These are phyloP conservation scores for Penicillium sp. DNA, from an alignment of 2,329 filamentous ascomycete species.

Conservation along the genomic window DNA sequence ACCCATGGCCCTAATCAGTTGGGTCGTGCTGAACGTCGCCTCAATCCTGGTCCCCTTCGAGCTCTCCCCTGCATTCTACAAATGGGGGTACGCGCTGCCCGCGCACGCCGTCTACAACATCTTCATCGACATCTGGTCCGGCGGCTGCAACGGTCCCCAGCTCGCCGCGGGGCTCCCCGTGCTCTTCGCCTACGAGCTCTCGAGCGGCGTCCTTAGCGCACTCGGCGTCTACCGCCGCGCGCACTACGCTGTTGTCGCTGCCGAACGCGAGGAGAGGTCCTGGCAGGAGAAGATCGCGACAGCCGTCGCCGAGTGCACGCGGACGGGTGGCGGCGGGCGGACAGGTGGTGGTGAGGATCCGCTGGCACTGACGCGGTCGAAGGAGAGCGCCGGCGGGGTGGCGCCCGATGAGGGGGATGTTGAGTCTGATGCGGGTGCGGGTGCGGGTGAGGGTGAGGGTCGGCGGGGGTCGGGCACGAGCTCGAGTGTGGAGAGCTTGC, in stretches of 20 bases:
- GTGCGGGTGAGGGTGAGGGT: not conserved
- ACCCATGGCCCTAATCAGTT: slow-evolving; percentile 52
- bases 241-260: slow-evolving; percentile 13
- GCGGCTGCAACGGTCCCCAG: slow-evolving; percentile 45
- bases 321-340: no score
- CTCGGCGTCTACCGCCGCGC: slow-evolving; percentile 19
- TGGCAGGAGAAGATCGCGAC: slow-evolving; percentile 8
- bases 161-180: slow-evolving; percentile 49
- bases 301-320: not conserved
- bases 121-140: slow-evolving; percentile 48
- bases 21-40: slow-evolving; percentile 52
- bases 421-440: not conserved
- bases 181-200: slow-evolving; percentile 14
- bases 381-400: not conserved
- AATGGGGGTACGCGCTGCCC: slow-evolving; percentile 45
- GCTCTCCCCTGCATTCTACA: slow-evolving; percentile 48
- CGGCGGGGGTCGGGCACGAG: no score
- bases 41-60: slow-evolving; percentile 51
- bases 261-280: slow-evolving; percentile 5
- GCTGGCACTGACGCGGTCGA: not conserved
- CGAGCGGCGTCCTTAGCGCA: not conserved
- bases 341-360: not conserved
- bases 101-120: slow-evolving; percentile 46
- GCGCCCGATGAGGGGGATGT: not conserved
- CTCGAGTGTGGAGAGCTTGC: not conserved